Evolutionary conservation across 2,329 filamentous ascomycete genomes (phyloP), one percentile per base, ranked within the genome.

Genomic region (Fusarium redolens): DNA sequence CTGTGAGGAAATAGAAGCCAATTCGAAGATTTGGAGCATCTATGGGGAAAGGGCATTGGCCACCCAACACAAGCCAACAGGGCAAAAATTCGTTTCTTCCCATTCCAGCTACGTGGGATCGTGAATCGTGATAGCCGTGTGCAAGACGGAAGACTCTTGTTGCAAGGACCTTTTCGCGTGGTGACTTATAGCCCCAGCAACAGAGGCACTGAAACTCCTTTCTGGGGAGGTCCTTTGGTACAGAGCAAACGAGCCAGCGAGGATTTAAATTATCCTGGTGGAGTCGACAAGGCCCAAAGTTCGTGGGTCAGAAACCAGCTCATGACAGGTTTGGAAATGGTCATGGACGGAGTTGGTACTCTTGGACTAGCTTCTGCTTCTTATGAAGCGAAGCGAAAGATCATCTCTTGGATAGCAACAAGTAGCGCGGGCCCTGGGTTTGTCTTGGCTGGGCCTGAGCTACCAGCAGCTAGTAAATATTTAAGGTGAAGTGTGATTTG

Each of bases 221-320:
- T 38, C 38, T 38, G 40, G 48, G 37, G 54, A 61, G 30, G 22
- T 44, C 48, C 33, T 57, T 61, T 52, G 30, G 41, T n/a, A 45
- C 35, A 43, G 57, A 66, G 59, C 45, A 59, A 59, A 62, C 56
- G 48, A 65, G 55, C 30, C 57, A 57, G 44, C 43, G 45, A 66
- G 37, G 38, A 57, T 68, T 73, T 51, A 65, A 61, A 71, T 71
- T 67, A 58, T 51, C 54, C 52, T 58, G 55, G 71, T 74, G 71
- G 71, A 69, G 56, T 43, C 45, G 28, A 65, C 67, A 60, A 62
- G 71, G 68, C 22, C 37, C 38, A 61, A 56, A 65, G 35, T 28
- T 65, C 54, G 57, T 65, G 71, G 61, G 65, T 47, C 52, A 65
- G 60, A 68, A 72, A 73, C 71, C 71, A 72, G 68, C 68, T 73